These are phyloP conservation scores for Candolleomyces eurysporus DNA, from an alignment of 768 basidiomycete genomes.

Conservation along the genomic window DNA sequence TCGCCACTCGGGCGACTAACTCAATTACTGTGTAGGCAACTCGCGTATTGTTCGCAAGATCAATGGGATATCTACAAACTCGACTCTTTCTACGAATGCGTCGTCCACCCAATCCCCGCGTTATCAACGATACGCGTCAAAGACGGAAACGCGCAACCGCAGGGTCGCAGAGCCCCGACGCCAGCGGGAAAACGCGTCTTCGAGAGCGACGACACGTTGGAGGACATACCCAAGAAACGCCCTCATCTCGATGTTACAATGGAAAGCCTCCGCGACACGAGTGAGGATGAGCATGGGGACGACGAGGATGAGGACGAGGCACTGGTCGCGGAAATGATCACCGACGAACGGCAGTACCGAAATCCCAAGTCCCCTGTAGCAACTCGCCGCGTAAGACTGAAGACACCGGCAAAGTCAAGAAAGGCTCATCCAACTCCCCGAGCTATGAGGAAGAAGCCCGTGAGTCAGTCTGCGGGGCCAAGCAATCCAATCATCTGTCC, in stretches of 20 bases:
- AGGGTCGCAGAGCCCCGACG: conserved; percentile 5
- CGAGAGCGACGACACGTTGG: background rate
- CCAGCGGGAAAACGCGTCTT: conserved; percentile 13
- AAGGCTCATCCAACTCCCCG: background rate
- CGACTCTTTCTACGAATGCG: conserved; percentile 70
- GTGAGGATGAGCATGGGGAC: conserved; percentile 31
- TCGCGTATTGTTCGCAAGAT: conserved; percentile 58
- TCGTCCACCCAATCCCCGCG: conserved; percentile 44
- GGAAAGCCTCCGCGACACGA: conserved; percentile 4
- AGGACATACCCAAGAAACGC: conserved; percentile 9
- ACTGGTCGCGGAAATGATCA: conserved; percentile 42
- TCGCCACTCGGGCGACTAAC: background rate
- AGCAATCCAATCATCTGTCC: conserved; percentile 14
- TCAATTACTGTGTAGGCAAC: conserved; percentile 33
- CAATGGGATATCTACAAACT: conserved; percentile 89
- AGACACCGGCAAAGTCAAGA: background rate
- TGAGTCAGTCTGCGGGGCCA: conserved; percentile 2
- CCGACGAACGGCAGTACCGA: conserved; percentile 35
- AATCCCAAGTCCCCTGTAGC: conserved; percentile 11
- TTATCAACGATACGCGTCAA: conserved; percentile 32
- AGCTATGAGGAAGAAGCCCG: background rate
- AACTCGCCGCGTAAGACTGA: background rate
- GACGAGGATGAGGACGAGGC: conserved; percentile 33
- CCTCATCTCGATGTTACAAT: conserved; percentile 8
- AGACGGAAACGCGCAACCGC: conserved; percentile 9